Base-by-base conservation (phyloP, 148 eudicot species). In the Polygonum maritimum region DNA sequence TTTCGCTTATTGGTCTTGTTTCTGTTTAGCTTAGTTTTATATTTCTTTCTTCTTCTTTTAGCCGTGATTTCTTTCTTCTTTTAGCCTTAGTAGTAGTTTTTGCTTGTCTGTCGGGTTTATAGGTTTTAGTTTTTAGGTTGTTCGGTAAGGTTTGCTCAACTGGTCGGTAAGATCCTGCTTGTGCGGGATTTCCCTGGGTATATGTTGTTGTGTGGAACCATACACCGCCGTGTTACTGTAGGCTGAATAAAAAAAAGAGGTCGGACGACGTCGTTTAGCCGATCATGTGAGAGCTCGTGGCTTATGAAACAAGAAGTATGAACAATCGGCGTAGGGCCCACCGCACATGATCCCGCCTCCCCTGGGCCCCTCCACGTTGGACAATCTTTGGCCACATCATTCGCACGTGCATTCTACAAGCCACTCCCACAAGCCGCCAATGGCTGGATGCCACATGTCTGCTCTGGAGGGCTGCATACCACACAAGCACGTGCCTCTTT, bases 211-310 rank as follows among this genome's bases (percentile, higher is more conserved):
- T 36, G 38, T 15, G 71, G 38, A 67, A 16, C 18, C 9, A n/a
- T 3, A 13, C 31, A 26, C 69, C 10, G 38, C 21, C 60, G 22
- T 19, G 31, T 26, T 26, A 26, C 0, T 26, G 60, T 60, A 60
- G 15, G 26, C 15, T 36, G 19, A 14, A 63, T 7, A 31, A 60
- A 60, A 15, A 14, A 15, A 62, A 33, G 39, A 7, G 2, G 1
- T 2, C 6, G 38, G 4, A 62, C 71, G 44, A 5, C 71, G 71
- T 67, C 45, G 71, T 67, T 35, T 60, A 60, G 21, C 3, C 0
- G 71, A 36, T 35, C 44, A 65, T 65, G 71, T 65, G 71, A 67
- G 44, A 33, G 44, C 71, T 67, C 71, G 71, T 67, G 71, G 44
- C 40, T 44, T 44, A 44, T 44, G 47, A 44, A 26, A 26, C 31